These are phyloP conservation scores for Hypoxylon rickii DNA, from an alignment of 495 filamentous ascomycete species.

Conservation along the genomic window DNA sequence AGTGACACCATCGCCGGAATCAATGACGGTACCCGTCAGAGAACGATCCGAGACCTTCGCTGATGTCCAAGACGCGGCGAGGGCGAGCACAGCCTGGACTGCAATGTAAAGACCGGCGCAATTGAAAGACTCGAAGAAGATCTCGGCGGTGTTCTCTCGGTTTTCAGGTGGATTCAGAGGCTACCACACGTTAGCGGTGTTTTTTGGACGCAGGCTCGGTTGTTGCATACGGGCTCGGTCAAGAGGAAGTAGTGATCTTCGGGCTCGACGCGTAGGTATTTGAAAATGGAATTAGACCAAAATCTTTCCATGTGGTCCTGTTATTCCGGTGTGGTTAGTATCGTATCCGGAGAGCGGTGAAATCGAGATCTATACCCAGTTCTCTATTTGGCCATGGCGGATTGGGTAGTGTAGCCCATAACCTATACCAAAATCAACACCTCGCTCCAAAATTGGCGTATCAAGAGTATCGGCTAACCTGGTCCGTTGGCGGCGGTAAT, in stretches of 20 bases:
- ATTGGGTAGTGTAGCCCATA: slow-evolving; percentile 98
- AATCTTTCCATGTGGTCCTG: slow-evolving; percentile 98
- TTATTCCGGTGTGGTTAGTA: slow-evolving; percentile 31
- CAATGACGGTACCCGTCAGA: slow-evolving; percentile 96
- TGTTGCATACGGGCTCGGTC: slow-evolving; percentile 80
- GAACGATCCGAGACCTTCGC: slow-evolving; percentile 96
- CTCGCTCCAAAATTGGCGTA: slow-evolving; percentile 9
- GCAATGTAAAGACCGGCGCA: slow-evolving; percentile 98
- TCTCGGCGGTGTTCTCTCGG: slow-evolving; percentile 98
- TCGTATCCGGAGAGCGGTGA: background rate
- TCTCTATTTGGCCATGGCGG: slow-evolving; percentile 95
- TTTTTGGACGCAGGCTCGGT: background rate
- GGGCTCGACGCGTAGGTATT: slow-evolving; percentile 95
- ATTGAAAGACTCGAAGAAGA: slow-evolving; percentile 99
- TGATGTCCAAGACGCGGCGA: slow-evolving; percentile 97
- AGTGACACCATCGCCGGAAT: slow-evolving; percentile 96
- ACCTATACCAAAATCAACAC: slow-evolving; percentile 53
- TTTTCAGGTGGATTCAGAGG: slow-evolving; percentile 98
- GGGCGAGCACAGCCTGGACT: slow-evolving; percentile 93
- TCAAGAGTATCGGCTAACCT: slow-evolving; percentile 56
- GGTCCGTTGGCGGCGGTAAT: slow-evolving; percentile 81
- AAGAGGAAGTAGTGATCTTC: slow-evolving; percentile 98
- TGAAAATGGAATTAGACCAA: slow-evolving; percentile 99
- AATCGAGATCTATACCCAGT: slow-evolving; percentile 68
- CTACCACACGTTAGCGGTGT: slow-evolving; percentile 51